These are phyloP conservation scores for Rhypophila decipiens DNA, from an alignment of 495 filamentous ascomycete genomes.

Conservation along the genomic window DNA sequence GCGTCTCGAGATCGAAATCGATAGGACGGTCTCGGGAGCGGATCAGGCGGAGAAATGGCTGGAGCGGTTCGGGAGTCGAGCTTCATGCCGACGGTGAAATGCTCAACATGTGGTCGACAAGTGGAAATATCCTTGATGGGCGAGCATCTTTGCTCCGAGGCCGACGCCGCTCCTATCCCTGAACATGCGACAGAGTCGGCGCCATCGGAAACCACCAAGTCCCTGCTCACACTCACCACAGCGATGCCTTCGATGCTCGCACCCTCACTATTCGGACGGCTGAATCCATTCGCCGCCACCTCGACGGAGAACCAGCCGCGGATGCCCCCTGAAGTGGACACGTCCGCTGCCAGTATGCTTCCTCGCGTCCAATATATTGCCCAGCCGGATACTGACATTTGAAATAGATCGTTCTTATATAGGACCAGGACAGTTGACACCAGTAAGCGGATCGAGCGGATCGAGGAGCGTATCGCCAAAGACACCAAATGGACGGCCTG, in stretches of 20 bases:
- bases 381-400: constrained; percentile 22
- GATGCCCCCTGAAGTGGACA: constrained; percentile 47
- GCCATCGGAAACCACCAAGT: neutral
- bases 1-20: constrained; percentile 1
- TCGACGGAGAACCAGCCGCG: constrained; percentile 23
- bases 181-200: constrained; percentile 25
- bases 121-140: constrained; percentile 91
- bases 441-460: constrained; percentile 52
- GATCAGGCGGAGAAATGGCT: constrained; percentile 33
- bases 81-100: constrained; percentile 90
- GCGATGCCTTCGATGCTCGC: constrained; percentile 22
- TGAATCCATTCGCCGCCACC: constrained; percentile 24
- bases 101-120: constrained; percentile 77
- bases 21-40: constrained; percentile 13
- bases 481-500: constrained; percentile 36
- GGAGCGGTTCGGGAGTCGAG: constrained; percentile 51
- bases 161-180: constrained; percentile 28
- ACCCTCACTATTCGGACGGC: constrained; percentile 34
- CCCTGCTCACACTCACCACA: constrained; percentile 14
- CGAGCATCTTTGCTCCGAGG: constrained; percentile 68
- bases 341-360: constrained; percentile 50
- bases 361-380: neutral
- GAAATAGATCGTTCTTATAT: constrained; percentile 56
- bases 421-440: constrained; percentile 52
- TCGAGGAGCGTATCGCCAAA: constrained; percentile 53